phyloP scores from a whole-genome alignment of 371 early-diverging fungal species.

The Lichtheimia corymbifera region DNA sequence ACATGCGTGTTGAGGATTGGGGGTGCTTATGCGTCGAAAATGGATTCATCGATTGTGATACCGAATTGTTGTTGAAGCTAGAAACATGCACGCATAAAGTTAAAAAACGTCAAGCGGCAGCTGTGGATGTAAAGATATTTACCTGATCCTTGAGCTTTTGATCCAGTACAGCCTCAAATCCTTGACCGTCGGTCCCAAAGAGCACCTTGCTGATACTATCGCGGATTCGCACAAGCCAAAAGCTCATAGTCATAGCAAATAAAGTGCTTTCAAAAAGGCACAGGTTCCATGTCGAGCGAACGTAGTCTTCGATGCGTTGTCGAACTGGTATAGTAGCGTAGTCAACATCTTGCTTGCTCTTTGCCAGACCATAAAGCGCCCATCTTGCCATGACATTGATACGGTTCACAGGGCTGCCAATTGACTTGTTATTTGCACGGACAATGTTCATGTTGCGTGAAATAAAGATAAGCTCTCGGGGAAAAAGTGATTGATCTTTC shows the following conservation, averaged over 20 bases:
- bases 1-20: background rate
- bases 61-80: constrained; percentile 69
- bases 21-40: constrained; percentile 58
- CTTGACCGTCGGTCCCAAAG: constrained; percentile 47
- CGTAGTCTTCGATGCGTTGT: constrained; percentile 12
- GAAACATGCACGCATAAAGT: background rate
- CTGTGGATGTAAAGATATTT: background rate
- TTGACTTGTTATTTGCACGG: constrained; percentile 79
- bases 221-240: constrained; percentile 52
- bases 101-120: background rate
- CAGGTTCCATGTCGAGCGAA: constrained; percentile 27
- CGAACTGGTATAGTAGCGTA: background rate
- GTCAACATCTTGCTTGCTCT: background rate
- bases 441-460: constrained; percentile 91
- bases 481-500: constrained; percentile 69
- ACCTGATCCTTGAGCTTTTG: constrained; percentile 59
- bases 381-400: constrained; percentile 86
- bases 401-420: constrained; percentile 88
- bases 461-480: constrained; percentile 88
- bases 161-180: constrained; percentile 76
- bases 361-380: constrained; percentile 68
- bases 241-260: constrained; percentile 61
- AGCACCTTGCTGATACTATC: constrained; percentile 32
- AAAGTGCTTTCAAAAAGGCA: constrained; percentile 60
- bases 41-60: constrained; percentile 62